Conservation (phyloP, 148 eudicot genomes). For the Simmondsia chinensis region DNA sequence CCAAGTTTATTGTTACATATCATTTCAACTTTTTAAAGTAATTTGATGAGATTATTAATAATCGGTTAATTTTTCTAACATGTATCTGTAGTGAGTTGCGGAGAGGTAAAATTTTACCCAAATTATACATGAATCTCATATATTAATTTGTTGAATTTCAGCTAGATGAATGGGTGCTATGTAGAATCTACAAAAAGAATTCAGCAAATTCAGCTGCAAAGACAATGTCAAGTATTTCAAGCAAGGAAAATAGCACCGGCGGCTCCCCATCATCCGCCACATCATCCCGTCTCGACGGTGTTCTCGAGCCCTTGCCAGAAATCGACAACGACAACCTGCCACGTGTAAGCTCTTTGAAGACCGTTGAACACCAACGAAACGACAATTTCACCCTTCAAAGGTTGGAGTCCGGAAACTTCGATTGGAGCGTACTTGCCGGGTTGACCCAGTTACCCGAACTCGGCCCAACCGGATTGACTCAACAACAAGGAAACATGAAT, state of each 20-base stretch:
- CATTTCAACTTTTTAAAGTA: no score
- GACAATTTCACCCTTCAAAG: conserved; percentile 27
- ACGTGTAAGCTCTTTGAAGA: conserved; percentile 31
- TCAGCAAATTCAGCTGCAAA: conserved; percentile 40
- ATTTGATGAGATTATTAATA: no score
- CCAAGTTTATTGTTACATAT: not conserved
- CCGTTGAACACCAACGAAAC: conserved; percentile 9
- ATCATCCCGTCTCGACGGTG: conserved; percentile 55
- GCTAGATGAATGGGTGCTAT: conserved; percentile 81
- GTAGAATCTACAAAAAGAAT: conserved; percentile 66
- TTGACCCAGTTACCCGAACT: conserved; percentile 22
- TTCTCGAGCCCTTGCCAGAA: conserved; percentile 51
- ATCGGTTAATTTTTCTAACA: no score
- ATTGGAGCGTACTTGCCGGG: conserved; percentile 49
- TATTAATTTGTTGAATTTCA: conserved; percentile 12
- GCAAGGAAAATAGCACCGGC: conserved; percentile 32
- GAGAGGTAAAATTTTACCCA: no score
- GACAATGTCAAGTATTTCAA: conserved; percentile 5
- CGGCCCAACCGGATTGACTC: conserved; percentile 13
- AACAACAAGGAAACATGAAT: conserved; percentile 9
- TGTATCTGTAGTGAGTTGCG: no score
- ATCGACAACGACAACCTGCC: conserved; percentile 26
- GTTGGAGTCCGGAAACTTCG: conserved; percentile 39
- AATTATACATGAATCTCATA: no score
- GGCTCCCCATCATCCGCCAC: conserved; percentile 32